phyloP scores from a whole-genome alignment of 768 basidiomycete genomes.

The Boletus coccyginus region DNA sequence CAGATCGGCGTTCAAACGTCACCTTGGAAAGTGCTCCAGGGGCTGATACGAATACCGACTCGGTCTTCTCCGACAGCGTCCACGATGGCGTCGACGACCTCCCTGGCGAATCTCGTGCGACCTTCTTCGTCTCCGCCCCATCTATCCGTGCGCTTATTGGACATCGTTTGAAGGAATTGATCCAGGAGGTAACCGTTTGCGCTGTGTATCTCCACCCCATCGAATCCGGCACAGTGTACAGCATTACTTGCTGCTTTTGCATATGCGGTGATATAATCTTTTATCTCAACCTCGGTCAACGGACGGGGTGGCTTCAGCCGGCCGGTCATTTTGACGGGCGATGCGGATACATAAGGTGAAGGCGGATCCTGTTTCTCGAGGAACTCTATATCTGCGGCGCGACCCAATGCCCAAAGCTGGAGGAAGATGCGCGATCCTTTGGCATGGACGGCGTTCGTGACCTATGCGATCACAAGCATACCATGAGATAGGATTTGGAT shows the following conservation, averaged over 20 bases:
- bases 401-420: constrained; percentile 60
- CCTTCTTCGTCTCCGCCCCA: constrained; percentile 70
- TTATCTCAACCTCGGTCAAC: constrained; percentile 31
- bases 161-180: constrained; percentile 59
- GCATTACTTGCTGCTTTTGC: constrained; percentile 34
- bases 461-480: constrained; percentile 25
- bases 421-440: constrained; percentile 45
- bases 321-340: constrained; percentile 24
- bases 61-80: constrained; percentile 51
- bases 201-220: constrained; percentile 44
- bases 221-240: constrained; percentile 40
- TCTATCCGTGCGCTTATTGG: constrained; percentile 57
- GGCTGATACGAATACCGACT: constrained; percentile 56
- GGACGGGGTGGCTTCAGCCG: constrained; percentile 16
- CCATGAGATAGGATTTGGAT: neutral
- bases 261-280: constrained; percentile 29
- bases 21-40: constrained; percentile 48
- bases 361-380: constrained; percentile 31
- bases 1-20: neutral
- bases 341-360: constrained; percentile 35
- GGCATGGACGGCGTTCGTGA: constrained; percentile 57
- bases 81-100: constrained; percentile 51
- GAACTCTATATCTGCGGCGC: constrained; percentile 35
- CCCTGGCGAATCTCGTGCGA: constrained; percentile 53
- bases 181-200: constrained; percentile 50